Conservation (phyloP, 2,329 filamentous ascomycete genomes). For the Didymella pinodella region DNA sequence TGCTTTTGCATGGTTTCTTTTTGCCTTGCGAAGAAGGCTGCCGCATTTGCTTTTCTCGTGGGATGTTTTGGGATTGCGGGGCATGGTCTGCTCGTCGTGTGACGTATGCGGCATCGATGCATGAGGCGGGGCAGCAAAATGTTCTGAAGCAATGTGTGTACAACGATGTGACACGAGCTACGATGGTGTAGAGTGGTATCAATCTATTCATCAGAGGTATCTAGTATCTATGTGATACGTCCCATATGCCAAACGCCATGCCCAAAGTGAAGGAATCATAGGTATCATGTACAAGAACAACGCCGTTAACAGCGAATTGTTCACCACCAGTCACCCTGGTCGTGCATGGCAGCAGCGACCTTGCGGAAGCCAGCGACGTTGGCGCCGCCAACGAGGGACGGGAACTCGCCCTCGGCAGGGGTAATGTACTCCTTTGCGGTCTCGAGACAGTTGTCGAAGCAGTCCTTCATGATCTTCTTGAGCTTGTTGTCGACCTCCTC, state of each 20-base stretch:
- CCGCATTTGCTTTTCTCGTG: constrained; percentile 7
- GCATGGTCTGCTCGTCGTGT: constrained; percentile 1
- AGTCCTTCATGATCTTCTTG: constrained; percentile 92
- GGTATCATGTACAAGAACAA: constrained; percentile 36
- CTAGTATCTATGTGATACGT: constrained; percentile 29
- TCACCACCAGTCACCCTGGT: constrained; percentile 92
- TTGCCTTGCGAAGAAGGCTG: constrained; percentile 1
- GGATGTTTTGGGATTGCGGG: constrained; percentile 5
- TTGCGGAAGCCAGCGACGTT: constrained; percentile 99
- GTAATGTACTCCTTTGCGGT: constrained; percentile 90
- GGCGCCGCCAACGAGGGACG: constrained; percentile 88
- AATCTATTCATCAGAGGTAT: constrained; percentile 33
- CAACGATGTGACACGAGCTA: neutral
- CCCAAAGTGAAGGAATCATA: constrained; percentile 32
- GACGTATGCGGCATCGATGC: neutral
- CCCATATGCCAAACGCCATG: constrained; percentile 30
- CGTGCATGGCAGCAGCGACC: constrained; percentile 91
- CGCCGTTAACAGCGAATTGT: constrained; percentile 22
- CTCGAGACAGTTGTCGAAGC: constrained; percentile 86
- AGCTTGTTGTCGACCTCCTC: constrained; percentile 93
- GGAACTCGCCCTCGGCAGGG: constrained; percentile 80
- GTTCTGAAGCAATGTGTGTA: neutral
- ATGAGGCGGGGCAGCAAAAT: constrained; percentile 2
- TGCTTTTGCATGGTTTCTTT: constrained; percentile 7
- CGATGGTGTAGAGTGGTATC: constrained; percentile 15